These are phyloP conservation scores for Ulmus americana DNA, from an alignment of 331 rosid species.

Conservation along the genomic window DNA sequence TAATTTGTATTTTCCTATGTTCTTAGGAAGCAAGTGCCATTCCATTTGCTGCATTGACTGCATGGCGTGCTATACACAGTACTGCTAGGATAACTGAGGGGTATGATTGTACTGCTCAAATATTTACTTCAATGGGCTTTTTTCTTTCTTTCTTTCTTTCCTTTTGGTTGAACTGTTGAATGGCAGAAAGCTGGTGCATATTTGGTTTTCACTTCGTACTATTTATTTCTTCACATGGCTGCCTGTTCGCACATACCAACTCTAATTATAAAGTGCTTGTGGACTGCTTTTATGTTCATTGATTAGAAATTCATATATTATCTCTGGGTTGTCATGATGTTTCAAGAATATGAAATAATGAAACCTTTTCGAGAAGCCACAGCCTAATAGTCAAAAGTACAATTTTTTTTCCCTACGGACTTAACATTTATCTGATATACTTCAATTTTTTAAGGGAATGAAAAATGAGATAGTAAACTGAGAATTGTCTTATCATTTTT, in stretches of 20 bases:
- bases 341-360: background rate
- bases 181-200: background rate
- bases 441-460: background rate
- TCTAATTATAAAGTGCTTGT: background rate
- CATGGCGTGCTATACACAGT: slow-evolving; percentile 89
- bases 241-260: background rate
- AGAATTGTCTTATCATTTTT: background rate
- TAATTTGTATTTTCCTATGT: slow-evolving; percentile 5
- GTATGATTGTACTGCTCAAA: slow-evolving; percentile 41
- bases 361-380: background rate
- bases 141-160: background rate
- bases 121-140: background rate
- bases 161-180: background rate
- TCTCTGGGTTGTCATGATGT: background rate
- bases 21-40: slow-evolving; percentile 93
- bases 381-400: no score
- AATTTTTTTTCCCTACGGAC: background rate
- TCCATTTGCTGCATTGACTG: slow-evolving; percentile 97
- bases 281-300: background rate
- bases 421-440: no score
- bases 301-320: background rate
- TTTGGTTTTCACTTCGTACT: background rate
- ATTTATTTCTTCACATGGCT: background rate
- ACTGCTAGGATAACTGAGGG: slow-evolving; percentile 88
- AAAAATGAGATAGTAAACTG: background rate